Conservation (phyloP, 306 rosid genomes). For the Sechiopsis laciniata region DNA sequence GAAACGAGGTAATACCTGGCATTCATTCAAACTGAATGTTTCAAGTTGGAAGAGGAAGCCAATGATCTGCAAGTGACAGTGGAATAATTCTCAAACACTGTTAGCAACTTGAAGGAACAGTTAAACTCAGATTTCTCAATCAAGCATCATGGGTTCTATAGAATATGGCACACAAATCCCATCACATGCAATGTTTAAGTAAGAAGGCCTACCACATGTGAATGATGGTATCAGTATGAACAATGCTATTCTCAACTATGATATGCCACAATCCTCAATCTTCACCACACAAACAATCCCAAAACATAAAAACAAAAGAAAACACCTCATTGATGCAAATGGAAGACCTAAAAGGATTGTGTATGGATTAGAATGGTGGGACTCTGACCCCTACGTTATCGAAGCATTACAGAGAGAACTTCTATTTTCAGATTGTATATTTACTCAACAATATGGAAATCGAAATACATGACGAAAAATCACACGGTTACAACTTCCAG, state of each 20-base stretch:
- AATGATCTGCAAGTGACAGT: slow-evolving; percentile 12
- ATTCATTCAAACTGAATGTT: neutral
- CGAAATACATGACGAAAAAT: neutral
- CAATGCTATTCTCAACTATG: slow-evolving; percentile 14
- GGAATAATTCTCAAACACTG: slow-evolving; percentile 10
- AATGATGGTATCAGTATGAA: slow-evolving; percentile 2
- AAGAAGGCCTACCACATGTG: slow-evolving; percentile 26
- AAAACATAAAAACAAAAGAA: slow-evolving; percentile 13
- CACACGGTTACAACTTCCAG: slow-evolving; percentile 16
- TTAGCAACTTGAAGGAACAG: slow-evolving; percentile 6
- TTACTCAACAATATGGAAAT: neutral
- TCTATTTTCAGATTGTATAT: slow-evolving; percentile 9
- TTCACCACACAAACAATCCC: slow-evolving; percentile 18
- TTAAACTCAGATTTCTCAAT: neutral
- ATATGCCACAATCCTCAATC: slow-evolving; percentile 18
- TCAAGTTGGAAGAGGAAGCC: slow-evolving; percentile 12
- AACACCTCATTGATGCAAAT: slow-evolving; percentile 16
- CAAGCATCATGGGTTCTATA: slow-evolving; percentile 13
- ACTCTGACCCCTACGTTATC: neutral
- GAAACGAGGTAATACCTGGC: neutral
- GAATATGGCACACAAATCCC: slow-evolving; percentile 6
- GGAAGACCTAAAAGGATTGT: slow-evolving; percentile 10
- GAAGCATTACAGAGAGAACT: slow-evolving; percentile 14
- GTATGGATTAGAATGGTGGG: slow-evolving; percentile 18
- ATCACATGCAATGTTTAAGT: slow-evolving; percentile 17